A percentile compares a stretch with the other conserved stretches of the same genome.
phyloP scores from a whole-genome alignment of 2,329 filamentous ascomycete genomes.

The Penicillium oxalicum region DNA sequence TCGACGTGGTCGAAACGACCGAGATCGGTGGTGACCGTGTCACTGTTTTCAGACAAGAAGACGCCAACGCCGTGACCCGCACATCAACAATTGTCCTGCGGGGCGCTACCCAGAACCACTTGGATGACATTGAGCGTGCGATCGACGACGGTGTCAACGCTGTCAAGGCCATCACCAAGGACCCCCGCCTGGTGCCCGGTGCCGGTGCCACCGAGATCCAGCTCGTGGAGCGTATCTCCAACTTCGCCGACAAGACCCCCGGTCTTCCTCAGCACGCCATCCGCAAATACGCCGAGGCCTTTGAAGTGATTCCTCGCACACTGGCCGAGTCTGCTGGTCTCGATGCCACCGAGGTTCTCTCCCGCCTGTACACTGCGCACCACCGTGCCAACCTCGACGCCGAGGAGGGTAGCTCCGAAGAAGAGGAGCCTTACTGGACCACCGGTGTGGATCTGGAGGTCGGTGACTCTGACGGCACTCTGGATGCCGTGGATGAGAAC shows the following conservation, averaged over 20 bases:
- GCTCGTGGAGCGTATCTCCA: conserved; percentile 84
- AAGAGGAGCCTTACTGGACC: conserved; percentile 75
- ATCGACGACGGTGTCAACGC: conserved; percentile 98
- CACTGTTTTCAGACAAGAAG: conserved; percentile 94
- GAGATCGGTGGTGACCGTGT: conserved; percentile 98
- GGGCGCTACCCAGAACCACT: conserved; percentile 94
- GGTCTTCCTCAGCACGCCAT: conserved; percentile 94
- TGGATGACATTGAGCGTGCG: conserved; percentile 93
- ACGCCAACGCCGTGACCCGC: conserved; percentile 69
- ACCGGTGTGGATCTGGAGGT: conserved; percentile 95
- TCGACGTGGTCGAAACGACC: conserved; percentile 92
- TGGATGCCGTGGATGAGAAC: conserved; percentile 80
- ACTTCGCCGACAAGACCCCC: conserved; percentile 84
- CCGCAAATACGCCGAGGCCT: conserved; percentile 94
- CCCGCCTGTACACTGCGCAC: conserved; percentile 87
- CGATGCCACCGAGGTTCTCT: conserved; percentile 94
- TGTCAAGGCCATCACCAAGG: conserved; percentile 95
- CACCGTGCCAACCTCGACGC: conserved; percentile 44
- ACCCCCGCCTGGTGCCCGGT: conserved; percentile 83
- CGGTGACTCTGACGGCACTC: conserved; percentile 68
- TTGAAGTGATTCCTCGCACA: conserved; percentile 91
- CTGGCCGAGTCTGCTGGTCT: conserved; percentile 92
- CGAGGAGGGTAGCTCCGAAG: conserved; percentile 39
- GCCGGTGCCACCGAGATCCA: conserved; percentile 93
- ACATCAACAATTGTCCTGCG: conserved; percentile 92